phyloP scores from a whole-genome alignment of 108 stramenopile genomes.

The Fragilaria crotonensis region DNA sequence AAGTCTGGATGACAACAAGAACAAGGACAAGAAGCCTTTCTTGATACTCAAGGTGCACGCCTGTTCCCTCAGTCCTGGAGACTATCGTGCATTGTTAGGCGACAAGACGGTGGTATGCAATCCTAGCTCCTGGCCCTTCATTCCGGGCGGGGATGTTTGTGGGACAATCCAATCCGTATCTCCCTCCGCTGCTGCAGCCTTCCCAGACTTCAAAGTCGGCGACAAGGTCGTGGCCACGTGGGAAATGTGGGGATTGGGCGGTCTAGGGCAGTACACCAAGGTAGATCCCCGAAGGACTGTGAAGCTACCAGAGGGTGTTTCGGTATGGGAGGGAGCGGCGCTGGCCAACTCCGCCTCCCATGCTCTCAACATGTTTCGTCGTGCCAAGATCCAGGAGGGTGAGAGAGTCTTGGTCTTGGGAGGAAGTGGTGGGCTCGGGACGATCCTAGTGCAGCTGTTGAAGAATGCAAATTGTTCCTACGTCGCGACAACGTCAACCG shows the following conservation, averaged over 20 bases:
- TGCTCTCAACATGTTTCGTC: conserved; percentile 1
- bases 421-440: conserved; percentile 28
- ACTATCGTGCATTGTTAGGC: conserved; percentile 9
- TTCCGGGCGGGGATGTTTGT: conserved; percentile 17
- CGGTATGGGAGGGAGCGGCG: conserved; percentile 10
- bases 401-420: conserved; percentile 25
- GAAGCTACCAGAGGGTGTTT: conserved; percentile 3
- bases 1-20: not conserved
- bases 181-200: not conserved
- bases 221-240: conserved; percentile 12
- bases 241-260: conserved; percentile 10
- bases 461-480: conserved; percentile 11
- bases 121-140: conserved; percentile 10
- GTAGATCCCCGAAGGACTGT: conserved; percentile 8
- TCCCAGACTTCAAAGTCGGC: conserved; percentile 5
- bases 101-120: conserved; percentile 10
- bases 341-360: conserved; percentile 9
- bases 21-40: not conserved
- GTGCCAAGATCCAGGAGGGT: conserved; percentile 8
- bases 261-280: conserved; percentile 12
- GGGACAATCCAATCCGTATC: conserved; percentile 6
- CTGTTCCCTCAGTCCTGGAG: conserved; percentile 16
- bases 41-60: conserved; percentile 7
- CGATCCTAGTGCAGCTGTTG: conserved; percentile 14
- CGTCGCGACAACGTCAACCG: conserved; percentile 21